Evolutionary conservation across 2,329 filamentous ascomycete genomes (phyloP), one percentile per base, ranked within the genome.

Genomic region (Orbilia brochopaga): DNA sequence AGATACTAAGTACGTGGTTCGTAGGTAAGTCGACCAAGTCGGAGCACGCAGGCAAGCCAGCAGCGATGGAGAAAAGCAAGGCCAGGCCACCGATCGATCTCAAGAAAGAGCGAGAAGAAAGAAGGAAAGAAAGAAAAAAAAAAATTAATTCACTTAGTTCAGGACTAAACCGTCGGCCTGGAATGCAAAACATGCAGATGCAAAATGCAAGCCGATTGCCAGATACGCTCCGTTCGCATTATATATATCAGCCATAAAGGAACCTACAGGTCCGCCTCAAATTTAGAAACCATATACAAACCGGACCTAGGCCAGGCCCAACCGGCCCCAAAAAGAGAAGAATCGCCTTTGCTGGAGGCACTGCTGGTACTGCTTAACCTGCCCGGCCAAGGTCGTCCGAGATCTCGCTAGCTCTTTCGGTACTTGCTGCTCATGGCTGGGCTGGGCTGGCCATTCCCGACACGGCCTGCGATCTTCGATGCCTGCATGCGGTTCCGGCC

Each of bases 261-360:
- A 56, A 56, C 58, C 42, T 64, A 57, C 32, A 30, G 60, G 66
- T 72, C 67, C 67, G 67, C 67, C 67, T 72, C 67, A 60, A 59
- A 62, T 30, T 52, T 35, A 62, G 56, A 55, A 60, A 60, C 63
- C 35, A 27, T 32, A 32, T 24, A 48, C 51, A 52, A 42, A 27
- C 37, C 42, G 48, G 32, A 46, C 40, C 59, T 37, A 21, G 40
- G 35, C 21, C 23, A 2, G 8, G 8, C 27, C 17, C 7, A 30
- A 8, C 30, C 44, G 15, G 21, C 46, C 15, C 53, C 2, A 55
- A n/a, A n/a, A 21, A 37, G 30, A 42, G 17, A 35, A 37, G n/a
- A 48, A 59, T n/a, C 55, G 23, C 19, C 55, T 40, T 58, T 53
- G 23, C 42, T 53, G 23, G 23, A 8, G 40, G 13, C 7, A 17